Conservation (phyloP, 2,329 filamentous ascomycete species). For the Drechslerella dactyloides region DNA sequence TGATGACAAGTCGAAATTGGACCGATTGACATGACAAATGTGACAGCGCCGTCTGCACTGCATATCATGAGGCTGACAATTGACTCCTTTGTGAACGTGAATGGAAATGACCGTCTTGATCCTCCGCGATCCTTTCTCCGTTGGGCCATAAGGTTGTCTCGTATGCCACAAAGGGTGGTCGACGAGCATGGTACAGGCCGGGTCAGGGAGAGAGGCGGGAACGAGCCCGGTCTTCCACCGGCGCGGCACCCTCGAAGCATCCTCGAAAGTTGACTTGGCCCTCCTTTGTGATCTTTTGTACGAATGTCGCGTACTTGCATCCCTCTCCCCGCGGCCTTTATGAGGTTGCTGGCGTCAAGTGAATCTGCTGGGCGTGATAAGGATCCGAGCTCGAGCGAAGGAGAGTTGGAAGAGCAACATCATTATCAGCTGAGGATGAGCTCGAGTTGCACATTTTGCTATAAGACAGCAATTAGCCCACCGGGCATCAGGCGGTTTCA, state of each 20-base stretch:
- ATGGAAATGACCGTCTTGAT: no score
- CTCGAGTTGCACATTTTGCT: constrained; percentile 1
- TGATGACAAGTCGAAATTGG: no score
- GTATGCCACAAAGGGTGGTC: neutral
- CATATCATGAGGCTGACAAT: no score
- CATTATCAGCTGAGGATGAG: neutral
- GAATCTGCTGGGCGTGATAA: neutral
- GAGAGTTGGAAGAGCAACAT: neutral
- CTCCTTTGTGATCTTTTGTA: neutral
- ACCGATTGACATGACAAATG: no score
- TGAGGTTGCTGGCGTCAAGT: neutral
- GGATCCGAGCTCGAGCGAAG: neutral
- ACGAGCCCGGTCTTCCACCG: neutral
- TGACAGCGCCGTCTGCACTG: no score
- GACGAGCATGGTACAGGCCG: neutral
- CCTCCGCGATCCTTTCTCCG: no score
- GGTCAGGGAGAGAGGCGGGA: neutral
- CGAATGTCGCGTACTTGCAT: no score
- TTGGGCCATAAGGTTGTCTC: no score
- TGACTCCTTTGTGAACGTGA: no score
- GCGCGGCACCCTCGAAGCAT: neutral
- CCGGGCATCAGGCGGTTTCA: constrained; percentile 1
- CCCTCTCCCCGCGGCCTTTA: no score
- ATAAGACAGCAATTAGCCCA: neutral
- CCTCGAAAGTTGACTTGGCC: neutral